phyloP scores from a whole-genome alignment of 2,329 filamentous ascomycete species.

The Microdochium bolleyi region DNA sequence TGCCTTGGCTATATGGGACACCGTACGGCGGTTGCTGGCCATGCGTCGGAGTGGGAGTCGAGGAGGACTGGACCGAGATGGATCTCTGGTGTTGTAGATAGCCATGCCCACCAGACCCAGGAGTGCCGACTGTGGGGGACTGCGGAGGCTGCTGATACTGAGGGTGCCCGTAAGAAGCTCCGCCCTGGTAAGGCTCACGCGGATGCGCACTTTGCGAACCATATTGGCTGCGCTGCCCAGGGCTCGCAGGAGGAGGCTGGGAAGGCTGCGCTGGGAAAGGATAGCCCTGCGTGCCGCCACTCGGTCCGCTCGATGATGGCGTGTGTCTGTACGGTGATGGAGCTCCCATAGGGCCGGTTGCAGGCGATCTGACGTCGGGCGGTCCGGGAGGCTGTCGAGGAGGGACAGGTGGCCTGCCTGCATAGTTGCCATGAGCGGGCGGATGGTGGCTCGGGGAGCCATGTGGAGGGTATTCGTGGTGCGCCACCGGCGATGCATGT shows the following conservation, averaged over 20 bases:
- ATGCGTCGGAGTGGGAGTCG: conserved; percentile 55
- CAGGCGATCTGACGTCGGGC: conserved; percentile 43
- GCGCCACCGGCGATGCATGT: no score
- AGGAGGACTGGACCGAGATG: conserved; percentile 49
- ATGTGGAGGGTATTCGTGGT: no score
- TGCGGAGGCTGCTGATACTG: conserved; percentile 8
- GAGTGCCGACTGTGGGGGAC: background rate
- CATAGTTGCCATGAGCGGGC: conserved; percentile 30
- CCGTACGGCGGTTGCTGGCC: conserved; percentile 45
- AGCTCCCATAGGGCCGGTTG: conserved; percentile 30
- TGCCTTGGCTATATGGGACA: conserved; percentile 41
- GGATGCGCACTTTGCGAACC: conserved; percentile 34
- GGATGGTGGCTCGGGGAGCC: conserved; percentile 20
- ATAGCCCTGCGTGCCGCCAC: conserved; percentile 30
- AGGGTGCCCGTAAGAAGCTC: conserved; percentile 9
- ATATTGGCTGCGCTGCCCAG: conserved; percentile 44
- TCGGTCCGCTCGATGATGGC: conserved; percentile 32
- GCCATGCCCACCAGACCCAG: conserved; percentile 3
- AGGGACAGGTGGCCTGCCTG: conserved; percentile 19
- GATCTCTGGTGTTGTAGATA: conserved; percentile 37
- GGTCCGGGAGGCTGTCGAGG: conserved; percentile 35
- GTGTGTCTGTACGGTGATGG: conserved; percentile 43
- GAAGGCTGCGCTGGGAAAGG: conserved; percentile 34
- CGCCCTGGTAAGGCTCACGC: conserved; percentile 8
- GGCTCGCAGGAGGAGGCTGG: conserved; percentile 36